Evolutionary conservation across 306 rosid genomes (phyloP).

Genomic region (Ceratonia siliqua): DNA sequence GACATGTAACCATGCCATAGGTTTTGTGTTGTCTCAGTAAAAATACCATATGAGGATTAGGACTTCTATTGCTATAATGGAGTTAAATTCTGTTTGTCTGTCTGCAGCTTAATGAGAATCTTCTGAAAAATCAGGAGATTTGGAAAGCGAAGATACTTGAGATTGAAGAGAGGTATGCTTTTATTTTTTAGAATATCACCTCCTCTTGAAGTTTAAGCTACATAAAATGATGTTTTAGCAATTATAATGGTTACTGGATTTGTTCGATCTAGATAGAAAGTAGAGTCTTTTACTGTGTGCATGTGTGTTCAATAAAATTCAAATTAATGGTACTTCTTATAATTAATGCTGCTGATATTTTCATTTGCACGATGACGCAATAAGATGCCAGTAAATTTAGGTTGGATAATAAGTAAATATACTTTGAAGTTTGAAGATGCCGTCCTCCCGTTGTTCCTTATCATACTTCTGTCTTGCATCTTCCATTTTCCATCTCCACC

Average conservation of each 20-base stretch:
- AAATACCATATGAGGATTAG: neutral
- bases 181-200: neutral
- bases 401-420: neutral
- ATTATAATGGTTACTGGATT: neutral
- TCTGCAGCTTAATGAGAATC: conserved; percentile 89
- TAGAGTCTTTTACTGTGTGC: no score
- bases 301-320: neutral
- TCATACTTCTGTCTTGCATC: neutral
- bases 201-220: neutral
- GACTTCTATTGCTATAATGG: conserved; percentile 6
- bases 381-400: neutral
- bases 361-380: neutral
- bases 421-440: neutral
- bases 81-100: conserved; percentile 29
- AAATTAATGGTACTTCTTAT: neutral
- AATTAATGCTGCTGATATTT: neutral
- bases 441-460: neutral
- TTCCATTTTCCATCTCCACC: neutral
- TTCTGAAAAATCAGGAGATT: conserved; percentile 73
- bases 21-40: conserved; percentile 8
- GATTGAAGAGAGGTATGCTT: conserved; percentile 74
- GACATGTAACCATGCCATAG: conserved; percentile 19
- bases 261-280: neutral
- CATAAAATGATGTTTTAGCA: neutral
- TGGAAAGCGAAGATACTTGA: conserved; percentile 71